phyloP scores from a whole-genome alignment of 106 monocot species.

The Allium sativum region DNA sequence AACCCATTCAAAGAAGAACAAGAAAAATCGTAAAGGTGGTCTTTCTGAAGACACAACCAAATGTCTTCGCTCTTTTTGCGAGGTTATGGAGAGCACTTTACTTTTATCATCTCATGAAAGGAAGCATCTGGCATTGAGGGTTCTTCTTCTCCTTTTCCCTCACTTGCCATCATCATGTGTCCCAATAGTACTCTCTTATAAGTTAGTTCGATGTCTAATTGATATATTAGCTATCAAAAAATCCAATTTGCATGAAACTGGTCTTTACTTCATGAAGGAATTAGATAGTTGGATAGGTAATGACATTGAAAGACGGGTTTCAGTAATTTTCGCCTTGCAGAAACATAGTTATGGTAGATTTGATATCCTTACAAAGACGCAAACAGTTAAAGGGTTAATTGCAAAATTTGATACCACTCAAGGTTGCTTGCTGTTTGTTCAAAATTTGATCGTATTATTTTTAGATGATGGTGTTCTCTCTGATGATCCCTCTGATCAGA shows the following conservation, averaged over 20 bases:
- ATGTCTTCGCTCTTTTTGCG: constrained; percentile 54
- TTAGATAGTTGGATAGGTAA: constrained; percentile 43
- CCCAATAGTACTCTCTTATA: constrained; percentile 56
- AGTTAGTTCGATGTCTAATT: constrained; percentile 85
- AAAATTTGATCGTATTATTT: constrained; percentile 68
- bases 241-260: constrained; percentile 70
- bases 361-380: constrained; percentile 71
- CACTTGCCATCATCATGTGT: constrained; percentile 48
- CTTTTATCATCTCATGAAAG: constrained; percentile 91
- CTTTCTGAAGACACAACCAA: constrained; percentile 28
- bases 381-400: constrained; percentile 54
- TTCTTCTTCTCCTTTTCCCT: constrained; percentile 66
- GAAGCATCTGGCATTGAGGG: constrained; percentile 73
- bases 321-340: constrained; percentile 56
- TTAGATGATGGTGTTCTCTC: constrained; percentile 51
- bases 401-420: constrained; percentile 30
- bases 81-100: constrained; percentile 77
- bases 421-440: constrained; percentile 60
- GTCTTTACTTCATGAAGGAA: constrained; percentile 73
- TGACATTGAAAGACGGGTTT: constrained; percentile 47
- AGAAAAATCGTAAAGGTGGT: constrained; percentile 47
- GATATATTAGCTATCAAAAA: constrained; percentile 60
- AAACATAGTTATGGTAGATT: constrained; percentile 83
- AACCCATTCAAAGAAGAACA: constrained; percentile 49
- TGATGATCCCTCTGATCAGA: constrained; percentile 92